Evolutionary conservation across 495 filamentous ascomycete species (phyloP).

Genomic region (Opeltia flavorubescens): DNA sequence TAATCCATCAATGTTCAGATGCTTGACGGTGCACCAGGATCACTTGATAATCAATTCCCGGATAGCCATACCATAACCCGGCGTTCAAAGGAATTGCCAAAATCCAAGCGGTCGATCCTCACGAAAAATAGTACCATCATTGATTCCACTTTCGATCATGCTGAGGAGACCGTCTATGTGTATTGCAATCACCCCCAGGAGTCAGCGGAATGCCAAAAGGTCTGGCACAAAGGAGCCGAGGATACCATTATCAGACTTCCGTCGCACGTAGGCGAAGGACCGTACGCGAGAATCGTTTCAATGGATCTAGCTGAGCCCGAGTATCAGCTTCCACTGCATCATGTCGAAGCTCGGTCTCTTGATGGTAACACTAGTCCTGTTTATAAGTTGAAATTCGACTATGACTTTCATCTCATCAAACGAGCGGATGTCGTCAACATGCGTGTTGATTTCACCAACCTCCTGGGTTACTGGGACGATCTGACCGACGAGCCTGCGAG

Average conservation of each 20-base stretch:
- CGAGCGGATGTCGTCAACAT: slow-evolving; percentile 14
- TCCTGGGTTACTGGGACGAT: slow-evolving; percentile 15
- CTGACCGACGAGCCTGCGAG: slow-evolving; percentile 10
- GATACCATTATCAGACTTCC: slow-evolving; percentile 25
- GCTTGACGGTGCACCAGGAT: slow-evolving; percentile 21
- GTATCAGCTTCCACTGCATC: slow-evolving; percentile 5
- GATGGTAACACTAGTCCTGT: slow-evolving; percentile 6
- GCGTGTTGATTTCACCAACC: slow-evolving; percentile 17
- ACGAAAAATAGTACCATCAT: slow-evolving; percentile 19
- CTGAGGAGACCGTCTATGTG: slow-evolving; percentile 16
- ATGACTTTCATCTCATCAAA: slow-evolving; percentile 12
- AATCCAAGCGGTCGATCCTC: slow-evolving; percentile 11
- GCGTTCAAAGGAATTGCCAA: slow-evolving; percentile 5
- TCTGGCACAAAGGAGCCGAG: slow-evolving; percentile 19
- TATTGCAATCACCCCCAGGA: slow-evolving; percentile 19
- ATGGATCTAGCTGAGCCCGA: slow-evolving; percentile 6
- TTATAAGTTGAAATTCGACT: slow-evolving; percentile 14
- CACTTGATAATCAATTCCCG: slow-evolving; percentile 19
- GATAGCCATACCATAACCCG: slow-evolving; percentile 12
- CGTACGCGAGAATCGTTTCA: slow-evolving; percentile 20
- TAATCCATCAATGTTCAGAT: too few species aligned
- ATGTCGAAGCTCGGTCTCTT: not conserved
- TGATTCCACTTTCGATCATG: slow-evolving; percentile 18
- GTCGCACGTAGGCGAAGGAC: slow-evolving; percentile 20
- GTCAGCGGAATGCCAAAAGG: slow-evolving; percentile 14